A percentile compares a stretch with the other conserved stretches of the same genome.
phyloP scores from a whole-genome alignment of 73 alveolate genomes.

The Tetrahymena borealis region DNA sequence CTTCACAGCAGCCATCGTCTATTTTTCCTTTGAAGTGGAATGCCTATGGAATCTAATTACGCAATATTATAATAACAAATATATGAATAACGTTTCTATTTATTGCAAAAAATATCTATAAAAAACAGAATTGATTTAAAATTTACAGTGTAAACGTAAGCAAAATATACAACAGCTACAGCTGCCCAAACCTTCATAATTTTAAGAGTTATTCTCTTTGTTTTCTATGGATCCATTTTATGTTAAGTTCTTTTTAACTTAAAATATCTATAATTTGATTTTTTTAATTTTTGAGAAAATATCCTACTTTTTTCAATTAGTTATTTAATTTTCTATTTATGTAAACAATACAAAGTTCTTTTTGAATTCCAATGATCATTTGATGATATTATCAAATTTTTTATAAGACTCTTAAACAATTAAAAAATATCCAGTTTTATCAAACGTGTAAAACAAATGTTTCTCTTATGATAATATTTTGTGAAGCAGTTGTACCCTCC shows the following conservation, averaged over 20 bases:
- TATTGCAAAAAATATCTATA: background rate
- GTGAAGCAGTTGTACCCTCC: no score
- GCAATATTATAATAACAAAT: background rate
- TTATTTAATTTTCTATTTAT: background rate
- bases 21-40: background rate
- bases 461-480: no score
- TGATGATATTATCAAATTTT: no score
- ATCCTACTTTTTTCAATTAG: background rate
- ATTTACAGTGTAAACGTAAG: background rate
- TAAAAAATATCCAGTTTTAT: background rate
- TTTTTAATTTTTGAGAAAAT: background rate
- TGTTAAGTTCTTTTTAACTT: no score
- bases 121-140: background rate
- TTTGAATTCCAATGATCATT: no score
- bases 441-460: background rate
- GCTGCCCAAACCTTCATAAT: background rate
- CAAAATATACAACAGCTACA: background rate
- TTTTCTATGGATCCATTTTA: background rate
- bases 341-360: background rate
- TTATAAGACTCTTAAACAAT: background rate
- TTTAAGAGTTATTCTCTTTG: background rate
- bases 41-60: background rate
- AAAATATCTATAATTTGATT: background rate
- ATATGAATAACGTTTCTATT: background rate
- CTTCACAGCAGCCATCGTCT: background rate